Percentiles rank a stretch among this genome's conserved stretches.
phyloP scores from a whole-genome alignment of 768 basidiomycete genomes.

The Kwoniella bestiolae region DNA sequence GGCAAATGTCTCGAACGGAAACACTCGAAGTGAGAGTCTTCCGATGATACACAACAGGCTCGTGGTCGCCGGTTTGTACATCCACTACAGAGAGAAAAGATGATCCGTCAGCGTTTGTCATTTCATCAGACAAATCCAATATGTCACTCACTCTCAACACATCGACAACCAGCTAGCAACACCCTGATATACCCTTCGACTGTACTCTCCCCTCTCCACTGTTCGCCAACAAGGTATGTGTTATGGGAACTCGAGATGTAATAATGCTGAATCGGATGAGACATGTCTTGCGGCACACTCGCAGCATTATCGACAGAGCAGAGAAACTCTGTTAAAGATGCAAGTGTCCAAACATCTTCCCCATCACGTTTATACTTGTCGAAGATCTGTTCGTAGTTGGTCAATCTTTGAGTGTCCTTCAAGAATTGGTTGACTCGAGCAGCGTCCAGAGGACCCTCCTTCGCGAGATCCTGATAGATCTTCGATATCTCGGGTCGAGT shows the following conservation, averaged over 20 bases:
- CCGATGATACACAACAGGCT: conserved; percentile 86
- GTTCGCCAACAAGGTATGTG: conserved; percentile 58
- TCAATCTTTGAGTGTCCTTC: conserved; percentile 60
- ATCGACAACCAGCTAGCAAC: conserved; percentile 84
- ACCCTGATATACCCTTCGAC: conserved; percentile 93
- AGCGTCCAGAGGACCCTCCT: conserved; percentile 58
- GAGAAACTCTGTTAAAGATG: conserved; percentile 78
- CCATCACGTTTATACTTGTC: conserved; percentile 56
- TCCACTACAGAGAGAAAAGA: conserved; percentile 70
- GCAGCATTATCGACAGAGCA: conserved; percentile 77
- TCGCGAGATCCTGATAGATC: conserved; percentile 63
- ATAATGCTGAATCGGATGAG: conserved; percentile 81
- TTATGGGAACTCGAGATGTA: conserved; percentile 90
- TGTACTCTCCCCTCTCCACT: conserved; percentile 77
- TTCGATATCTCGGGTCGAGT: conserved; percentile 78
- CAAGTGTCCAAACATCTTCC: conserved; percentile 61
- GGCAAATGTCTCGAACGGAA: conserved; percentile 75
- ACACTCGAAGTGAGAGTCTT: conserved; percentile 85
- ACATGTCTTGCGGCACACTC: conserved; percentile 78
- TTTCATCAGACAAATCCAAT: neutral
- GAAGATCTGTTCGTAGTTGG: conserved; percentile 57
- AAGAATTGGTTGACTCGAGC: conserved; percentile 64
- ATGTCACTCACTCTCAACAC: conserved; percentile 78
- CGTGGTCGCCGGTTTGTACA: conserved; percentile 82
- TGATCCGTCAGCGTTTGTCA: neutral